Evolutionary conservation across 1,284 basidiomycete species (phyloP), one percentile per base, ranked within the genome.

Genomic region (Entoloma clypeatum): DNA sequence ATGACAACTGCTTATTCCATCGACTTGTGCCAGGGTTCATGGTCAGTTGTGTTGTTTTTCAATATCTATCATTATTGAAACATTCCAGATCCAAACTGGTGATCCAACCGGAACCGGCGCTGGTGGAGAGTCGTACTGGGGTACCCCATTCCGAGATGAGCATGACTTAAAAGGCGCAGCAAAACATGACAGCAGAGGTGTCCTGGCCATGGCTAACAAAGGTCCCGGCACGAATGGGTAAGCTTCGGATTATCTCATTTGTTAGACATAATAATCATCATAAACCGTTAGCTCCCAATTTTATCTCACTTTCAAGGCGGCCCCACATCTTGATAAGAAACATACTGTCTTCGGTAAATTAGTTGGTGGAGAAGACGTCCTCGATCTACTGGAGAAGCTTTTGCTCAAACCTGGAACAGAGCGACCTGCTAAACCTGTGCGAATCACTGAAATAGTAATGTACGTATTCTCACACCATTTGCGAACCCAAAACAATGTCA

Each of bases 271-370:
- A n/a, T n/a, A n/a, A n/a, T n/a, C n/a, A n/a, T n/a, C n/a, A n/a
- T n/a, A n/a, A n/a, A n/a, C n/a, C n/a, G n/a, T 40, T 53, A 87
- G 82, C 6, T 91, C 91, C 1, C 93, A 96, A 58, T 95, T 89
- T 66, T 97, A 90, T 61, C 58, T 97, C 30, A 93, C 92, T 0
- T 97, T 96, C 72, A 77, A 73, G 42, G 66, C 80, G 3, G 79
- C 89, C 2, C 75, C 89, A 0, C 80, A 96, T 60, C 75, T 97
- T 8, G 81, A 82, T 59, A 79, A 78, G 43, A 91, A 92, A 54
- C 92, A 96, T 58, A 96, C 94, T 0, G 94, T 98, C 1, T 99
- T 99, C 59, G 95, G 96, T 2, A 92, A 96, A 54, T 72, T 97
- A 4, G 92, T 98, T 0, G 94, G 94, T 16, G 94, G 94, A 3